These are phyloP conservation scores for Monosporascus sp. DNA, from an alignment of 2,329 filamentous ascomycete species.

Conservation along the genomic window DNA sequence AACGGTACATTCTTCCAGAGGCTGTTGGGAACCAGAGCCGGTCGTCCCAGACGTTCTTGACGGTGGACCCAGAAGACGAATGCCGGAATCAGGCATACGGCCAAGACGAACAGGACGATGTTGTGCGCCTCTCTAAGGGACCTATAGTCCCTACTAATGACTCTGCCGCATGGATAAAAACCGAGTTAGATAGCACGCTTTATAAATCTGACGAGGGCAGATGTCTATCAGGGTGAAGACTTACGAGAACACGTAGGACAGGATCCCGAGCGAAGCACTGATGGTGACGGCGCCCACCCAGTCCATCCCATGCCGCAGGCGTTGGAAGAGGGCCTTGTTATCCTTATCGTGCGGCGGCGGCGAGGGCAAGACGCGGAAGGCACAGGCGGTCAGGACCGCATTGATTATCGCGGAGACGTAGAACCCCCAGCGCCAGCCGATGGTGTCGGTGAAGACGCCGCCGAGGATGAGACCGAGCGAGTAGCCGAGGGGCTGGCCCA, in stretches of 20 bases:
- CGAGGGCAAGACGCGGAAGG: slow-evolving; percentile 22
- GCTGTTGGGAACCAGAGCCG: slow-evolving; percentile 55
- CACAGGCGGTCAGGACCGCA: slow-evolving; percentile 18
- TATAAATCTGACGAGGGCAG: neutral
- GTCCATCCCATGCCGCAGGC: slow-evolving; percentile 32
- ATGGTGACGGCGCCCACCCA: slow-evolving; percentile 39
- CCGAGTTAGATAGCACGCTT: no score
- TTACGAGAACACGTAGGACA: slow-evolving; percentile 39
- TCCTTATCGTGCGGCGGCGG: slow-evolving; percentile 11
- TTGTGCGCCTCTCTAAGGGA: slow-evolving; percentile 32
- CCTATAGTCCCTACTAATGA: neutral
- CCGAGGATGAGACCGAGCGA: slow-evolving; percentile 33
- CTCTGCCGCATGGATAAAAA: neutral
- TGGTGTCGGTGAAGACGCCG: slow-evolving; percentile 31
- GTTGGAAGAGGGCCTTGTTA: slow-evolving; percentile 2
- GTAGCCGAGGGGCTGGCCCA: slow-evolving; percentile 32
- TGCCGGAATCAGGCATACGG: slow-evolving; percentile 35
- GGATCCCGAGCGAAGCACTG: slow-evolving; percentile 31
- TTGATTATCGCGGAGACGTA: slow-evolving; percentile 22
- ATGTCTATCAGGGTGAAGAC: slow-evolving; percentile 7
- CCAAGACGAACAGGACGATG: slow-evolving; percentile 38
- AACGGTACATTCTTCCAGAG: slow-evolving; percentile 54
- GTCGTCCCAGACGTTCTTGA: slow-evolving; percentile 39
- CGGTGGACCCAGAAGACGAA: slow-evolving; percentile 52
- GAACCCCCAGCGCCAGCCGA: slow-evolving; percentile 32